Base-by-base conservation (phyloP, 1,284 basidiomycete genomes). In the Kalmanozyma brasiliensis region DNA sequence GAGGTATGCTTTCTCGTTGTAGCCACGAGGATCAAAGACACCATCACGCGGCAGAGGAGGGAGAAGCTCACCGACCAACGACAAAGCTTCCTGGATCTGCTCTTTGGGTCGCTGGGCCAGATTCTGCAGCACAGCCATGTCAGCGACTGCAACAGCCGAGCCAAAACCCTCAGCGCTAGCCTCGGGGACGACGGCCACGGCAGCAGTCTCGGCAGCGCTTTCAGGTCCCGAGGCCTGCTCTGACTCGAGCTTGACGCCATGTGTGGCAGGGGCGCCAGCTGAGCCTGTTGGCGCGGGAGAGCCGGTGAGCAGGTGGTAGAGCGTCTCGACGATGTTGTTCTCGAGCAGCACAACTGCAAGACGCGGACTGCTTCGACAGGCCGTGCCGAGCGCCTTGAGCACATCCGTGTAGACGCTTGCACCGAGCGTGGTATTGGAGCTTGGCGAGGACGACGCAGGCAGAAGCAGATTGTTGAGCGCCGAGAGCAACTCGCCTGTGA, bases 41-140 rank as follows among this genome's bases (percentile, higher is more conserved):
- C 94, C 94, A 82, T 96, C 93, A 89, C 75, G 47, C 6, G 80
- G 78, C 17, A 81, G 52, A 11, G 78, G 75, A 19, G 80, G 79
- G 8, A 82, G 64, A 30, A 82, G 52, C 48, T 78, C 79, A 22
- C 69, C 59, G 17, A 79, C 59, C 14, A 82, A 48, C n/a, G 64
- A 65, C 11, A 82, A 68, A 4, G 79, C 76, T 48, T 80, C 79
- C 23, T 78, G 76, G 8, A 81, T 68, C 59, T 80, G 76, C 72
- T 98, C 95, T 84, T 98, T 98, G 10, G 95, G 92, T 34, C 94
- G 87, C 82, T 97, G 93, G 0, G 94, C 93, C 32, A 98, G 85
- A 81, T 95, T 98, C 84, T 98, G 93, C 88, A 98, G 92, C 32
- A 98, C 92, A 8, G 92, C 91, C 92, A 98, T 94, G 82, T 98